Evolutionary conservation across 176 grass and related monocot species (phyloP).

Genomic region (Carex pumila): DNA sequence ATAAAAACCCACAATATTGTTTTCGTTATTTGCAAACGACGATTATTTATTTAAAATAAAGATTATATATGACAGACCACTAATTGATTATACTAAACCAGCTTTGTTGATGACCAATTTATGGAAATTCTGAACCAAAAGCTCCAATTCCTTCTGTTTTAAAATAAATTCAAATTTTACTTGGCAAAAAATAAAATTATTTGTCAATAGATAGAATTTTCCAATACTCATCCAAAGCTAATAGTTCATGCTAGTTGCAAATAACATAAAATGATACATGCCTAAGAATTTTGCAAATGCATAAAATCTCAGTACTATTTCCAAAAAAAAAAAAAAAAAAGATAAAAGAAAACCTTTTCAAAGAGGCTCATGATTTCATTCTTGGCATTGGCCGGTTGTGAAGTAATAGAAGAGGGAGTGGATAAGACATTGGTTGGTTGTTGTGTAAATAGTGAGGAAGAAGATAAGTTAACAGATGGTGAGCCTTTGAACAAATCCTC

Average conservation of each 20-base stretch:
- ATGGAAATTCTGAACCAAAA: not conserved
- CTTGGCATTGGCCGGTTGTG: conserved; percentile 36
- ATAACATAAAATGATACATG: not conserved
- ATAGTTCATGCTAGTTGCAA: not conserved
- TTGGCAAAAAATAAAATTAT: not conserved
- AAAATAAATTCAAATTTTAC: not conserved
- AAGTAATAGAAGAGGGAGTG: conserved; percentile 39
- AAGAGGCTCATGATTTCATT: conserved; percentile 98
- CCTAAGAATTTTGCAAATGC: not conserved
- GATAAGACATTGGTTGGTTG: conserved; percentile 31
- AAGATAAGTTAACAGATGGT: conserved; percentile 45
- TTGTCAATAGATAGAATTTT: not conserved
- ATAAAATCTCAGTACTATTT: not conserved
- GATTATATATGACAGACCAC: not conserved
- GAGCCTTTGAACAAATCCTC: conserved; percentile 94
- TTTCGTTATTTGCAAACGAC: not conserved
- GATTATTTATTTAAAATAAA: not conserved
- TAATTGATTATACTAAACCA: not conserved
- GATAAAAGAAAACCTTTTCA: conserved; percentile 65
- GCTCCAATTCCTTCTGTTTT: not conserved
- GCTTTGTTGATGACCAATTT: not conserved
- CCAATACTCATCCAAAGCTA: not conserved
- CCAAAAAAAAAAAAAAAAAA: not conserved
- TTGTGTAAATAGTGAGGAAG: conserved; percentile 47
- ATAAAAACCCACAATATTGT: not conserved